Conservation (phyloP, 345 rosid species). For the Pistacia integerrima region DNA sequence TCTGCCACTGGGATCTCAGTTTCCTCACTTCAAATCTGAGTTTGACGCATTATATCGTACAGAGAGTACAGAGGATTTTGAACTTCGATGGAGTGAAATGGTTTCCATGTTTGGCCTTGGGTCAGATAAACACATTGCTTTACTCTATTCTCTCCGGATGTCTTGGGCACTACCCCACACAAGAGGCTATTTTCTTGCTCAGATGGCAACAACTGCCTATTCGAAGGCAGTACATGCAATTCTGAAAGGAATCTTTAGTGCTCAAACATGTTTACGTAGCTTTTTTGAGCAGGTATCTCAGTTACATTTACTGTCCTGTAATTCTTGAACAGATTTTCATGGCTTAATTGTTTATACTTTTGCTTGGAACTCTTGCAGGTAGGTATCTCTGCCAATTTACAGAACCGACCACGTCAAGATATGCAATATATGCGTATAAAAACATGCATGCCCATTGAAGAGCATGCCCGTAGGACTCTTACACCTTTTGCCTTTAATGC, state of each 20-base stretch:
- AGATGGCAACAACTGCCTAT: conserved; percentile 31
- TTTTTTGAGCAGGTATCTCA: conserved; percentile 43
- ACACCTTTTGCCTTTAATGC: conserved; percentile 38
- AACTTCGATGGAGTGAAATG: conserved; percentile 44
- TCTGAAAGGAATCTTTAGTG: conserved; percentile 30
- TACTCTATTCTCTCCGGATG: conserved; percentile 35
- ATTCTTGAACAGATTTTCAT: neutral
- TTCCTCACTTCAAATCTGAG: conserved; percentile 42
- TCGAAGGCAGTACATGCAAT: conserved; percentile 36
- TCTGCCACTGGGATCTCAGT: conserved; percentile 35
- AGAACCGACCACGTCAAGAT: conserved; percentile 27
- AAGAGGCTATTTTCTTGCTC: conserved; percentile 41
- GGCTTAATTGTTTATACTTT: conserved; percentile 4
- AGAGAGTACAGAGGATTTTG: conserved; percentile 46
- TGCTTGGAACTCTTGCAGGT: conserved; percentile 24
- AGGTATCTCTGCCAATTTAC: conserved; percentile 26
- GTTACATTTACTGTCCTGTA: neutral
- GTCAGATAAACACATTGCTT: conserved; percentile 42
- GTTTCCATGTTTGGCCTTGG: conserved; percentile 45
- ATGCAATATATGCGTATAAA: conserved; percentile 28
- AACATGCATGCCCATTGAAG: conserved; percentile 37
- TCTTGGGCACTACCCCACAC: conserved; percentile 40
- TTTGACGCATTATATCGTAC: conserved; percentile 39
- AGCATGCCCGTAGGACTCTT: conserved; percentile 30
- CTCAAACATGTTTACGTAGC: conserved; percentile 34